Evolutionary conservation across 2,329 filamentous ascomycete genomes (phyloP).

Genomic region (Knufia fluminis): DNA sequence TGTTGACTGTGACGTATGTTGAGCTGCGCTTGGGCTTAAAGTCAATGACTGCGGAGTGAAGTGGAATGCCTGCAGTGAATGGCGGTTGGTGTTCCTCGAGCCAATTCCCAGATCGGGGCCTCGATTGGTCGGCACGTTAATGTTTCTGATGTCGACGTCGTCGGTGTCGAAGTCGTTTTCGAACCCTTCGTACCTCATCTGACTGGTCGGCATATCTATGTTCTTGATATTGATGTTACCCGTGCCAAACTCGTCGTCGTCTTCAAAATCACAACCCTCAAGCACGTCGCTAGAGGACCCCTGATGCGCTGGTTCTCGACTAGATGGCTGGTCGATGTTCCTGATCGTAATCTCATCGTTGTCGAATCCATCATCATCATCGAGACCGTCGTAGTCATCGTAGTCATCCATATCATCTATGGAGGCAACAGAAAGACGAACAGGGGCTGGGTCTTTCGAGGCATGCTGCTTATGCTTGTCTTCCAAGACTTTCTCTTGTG

Average conservation of each 20-base stretch:
- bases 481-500: constrained; percentile 54
- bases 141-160: constrained; percentile 38
- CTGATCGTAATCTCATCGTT: constrained; percentile 10
- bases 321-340: constrained; percentile 8
- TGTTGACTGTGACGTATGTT: constrained; percentile 22
- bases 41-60: constrained; percentile 24
- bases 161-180: constrained; percentile 23
- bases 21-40: constrained; percentile 23
- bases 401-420: constrained; percentile 27
- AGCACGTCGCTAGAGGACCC: background rate
- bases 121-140: constrained; percentile 26
- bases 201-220: constrained; percentile 6
- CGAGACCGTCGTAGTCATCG: constrained; percentile 37
- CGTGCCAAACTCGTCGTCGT: constrained; percentile 43
- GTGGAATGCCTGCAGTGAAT: constrained; percentile 20
- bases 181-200: background rate
- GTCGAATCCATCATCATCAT: constrained; percentile 31
- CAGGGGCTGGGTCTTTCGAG: constrained; percentile 30
- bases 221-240: constrained; percentile 37
- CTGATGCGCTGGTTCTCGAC: constrained; percentile 1
- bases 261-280: constrained; percentile 28
- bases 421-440: constrained; percentile 16
- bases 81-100: constrained; percentile 2
- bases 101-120: background rate
- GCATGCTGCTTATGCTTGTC: constrained; percentile 52